Base-by-base conservation (phyloP, 345 rosid genomes). In the Hypericum perforatum region DNA sequence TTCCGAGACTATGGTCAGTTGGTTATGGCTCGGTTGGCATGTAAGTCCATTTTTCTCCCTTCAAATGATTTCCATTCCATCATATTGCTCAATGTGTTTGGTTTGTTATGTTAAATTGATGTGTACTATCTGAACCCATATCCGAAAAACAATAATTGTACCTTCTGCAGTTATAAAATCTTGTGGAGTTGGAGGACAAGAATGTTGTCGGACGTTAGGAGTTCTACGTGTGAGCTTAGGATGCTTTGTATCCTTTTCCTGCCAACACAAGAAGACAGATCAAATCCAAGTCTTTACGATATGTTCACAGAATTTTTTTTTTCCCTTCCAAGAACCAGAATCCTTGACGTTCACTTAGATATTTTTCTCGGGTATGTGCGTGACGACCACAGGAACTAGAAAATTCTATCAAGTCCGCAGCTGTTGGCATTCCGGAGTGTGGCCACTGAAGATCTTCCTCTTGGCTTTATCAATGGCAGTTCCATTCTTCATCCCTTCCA, bases 171-270 rank as follows among this genome's bases (percentile, higher is more conserved):
- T 77, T 69, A 37, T 74, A 3, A 77, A 72, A 70, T 73, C 91
- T 39, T 86, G 97, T 37, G 91, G 94, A 62, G 54, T 43, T 49
- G 69, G 50, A 9, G 94, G 94, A 64, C 49, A 53, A 53, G 71
- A 78, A 36, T 90, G 89, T 67, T 77, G 77, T 14, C 78, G 66
- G 36, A 80, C 84, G 0, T 43, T 76, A 49, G 97, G 97, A 13
- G 95, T 90, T 61, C 97, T 84, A 40, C 89, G 94, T 0, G 86
- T 86, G 71, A 90, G 95, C 57, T 70, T 86, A 13, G 95, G 97
- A 71, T 84, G 94, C 69, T 90, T 86, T 57, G 95, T 90, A 86
- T 90, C 95, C 50, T 80, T 66, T 32, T 22, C 3, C 7, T 7
- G 10, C 6, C 16, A 22, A 8, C 11, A 29, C 49, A 50, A 1